Base-by-base conservation (phyloP, 768 basidiomycete genomes). In the Clitopilus hobsonii region DNA sequence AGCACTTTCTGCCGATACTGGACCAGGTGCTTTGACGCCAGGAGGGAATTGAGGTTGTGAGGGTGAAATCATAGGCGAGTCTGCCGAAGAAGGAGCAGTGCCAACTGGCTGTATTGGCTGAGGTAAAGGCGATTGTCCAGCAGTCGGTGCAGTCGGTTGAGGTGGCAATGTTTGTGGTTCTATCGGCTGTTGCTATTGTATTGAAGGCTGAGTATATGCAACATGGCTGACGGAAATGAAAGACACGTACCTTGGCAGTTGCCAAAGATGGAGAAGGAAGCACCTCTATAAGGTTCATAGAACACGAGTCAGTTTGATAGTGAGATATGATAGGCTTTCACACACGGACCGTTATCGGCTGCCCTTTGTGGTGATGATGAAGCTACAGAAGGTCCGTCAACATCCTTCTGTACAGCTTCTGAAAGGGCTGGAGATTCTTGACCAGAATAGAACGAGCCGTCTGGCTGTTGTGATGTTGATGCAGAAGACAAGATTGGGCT, bases 401-500 rank as follows among this genome's bases (percentile, higher is more conserved):
- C 56, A 52, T 69, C 68, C 62, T 74, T 70, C 53, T 71, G 68
- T 11, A 73, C 69, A 30, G 86, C 85, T 61, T 91, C 88, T 41
- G 88, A 89, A 58, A 89, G 65, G 60, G 83, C 82, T 54, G 89
- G 89, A 11, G 89, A 90, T 58, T 84, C 82, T 65, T 85, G 79
- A 10, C 80, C 81, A 47, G 87, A 88, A 64, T 85, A 87, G 57
- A 86, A 82, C 23, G 89, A 88, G 23, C 81, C 84, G 55, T 82
- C 79, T 3, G 76, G 86, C 51, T 84, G 84, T 54, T 86, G 85
- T 51, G 81, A 84, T 27, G 74, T 80, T 30, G 81, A 82, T 13
- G 89, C 87, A 23, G 81, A 90, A 16, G 90, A 91, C 52, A 91
- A 62, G 75, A 91, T 85, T 0, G 90, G 90, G 59, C 90, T 93